Conservation (phyloP, 2,329 filamentous ascomycete species). For the Apiospora rasikravindrae region DNA sequence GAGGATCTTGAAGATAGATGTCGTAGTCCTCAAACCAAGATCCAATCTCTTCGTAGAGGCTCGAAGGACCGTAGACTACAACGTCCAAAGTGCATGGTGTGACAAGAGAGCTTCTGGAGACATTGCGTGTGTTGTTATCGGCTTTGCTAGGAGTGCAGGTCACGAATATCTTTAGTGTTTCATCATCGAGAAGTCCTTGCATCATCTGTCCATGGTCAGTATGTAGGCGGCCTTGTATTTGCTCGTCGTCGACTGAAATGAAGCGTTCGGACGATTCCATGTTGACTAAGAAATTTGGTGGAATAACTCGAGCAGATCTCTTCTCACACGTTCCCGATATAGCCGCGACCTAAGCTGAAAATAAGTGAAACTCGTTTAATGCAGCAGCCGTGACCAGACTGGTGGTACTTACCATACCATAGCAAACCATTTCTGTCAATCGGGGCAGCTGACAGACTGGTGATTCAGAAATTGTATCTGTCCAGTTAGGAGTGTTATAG, state of each 20-base stretch:
- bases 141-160: not conserved
- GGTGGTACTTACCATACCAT: not conserved
- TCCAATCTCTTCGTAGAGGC: constrained; percentile 11
- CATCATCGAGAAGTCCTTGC: not conserved
- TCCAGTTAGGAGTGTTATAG: too few species aligned
- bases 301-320: not conserved
- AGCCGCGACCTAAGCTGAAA: not conserved
- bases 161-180: not conserved
- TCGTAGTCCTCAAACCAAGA: constrained; percentile 14
- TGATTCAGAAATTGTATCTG: too few species aligned
- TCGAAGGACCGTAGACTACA: constrained; percentile 1
- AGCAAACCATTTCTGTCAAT: not conserved
- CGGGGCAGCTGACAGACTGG: too few species aligned
- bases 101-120: not conserved
- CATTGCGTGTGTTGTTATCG: not conserved
- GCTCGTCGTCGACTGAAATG: not conserved
- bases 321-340: not conserved
- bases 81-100: not conserved
- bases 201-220: constrained; percentile 3
- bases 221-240: not conserved
- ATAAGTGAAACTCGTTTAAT: too few species aligned
- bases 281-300: not conserved
- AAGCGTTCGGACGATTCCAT: not conserved
- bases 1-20: constrained; percentile 22
- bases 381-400: too few species aligned